Evolutionary conservation across 345 rosid species (phyloP), one percentile per base, ranked within the genome.

Genomic region (Rhizophora mangle): DNA sequence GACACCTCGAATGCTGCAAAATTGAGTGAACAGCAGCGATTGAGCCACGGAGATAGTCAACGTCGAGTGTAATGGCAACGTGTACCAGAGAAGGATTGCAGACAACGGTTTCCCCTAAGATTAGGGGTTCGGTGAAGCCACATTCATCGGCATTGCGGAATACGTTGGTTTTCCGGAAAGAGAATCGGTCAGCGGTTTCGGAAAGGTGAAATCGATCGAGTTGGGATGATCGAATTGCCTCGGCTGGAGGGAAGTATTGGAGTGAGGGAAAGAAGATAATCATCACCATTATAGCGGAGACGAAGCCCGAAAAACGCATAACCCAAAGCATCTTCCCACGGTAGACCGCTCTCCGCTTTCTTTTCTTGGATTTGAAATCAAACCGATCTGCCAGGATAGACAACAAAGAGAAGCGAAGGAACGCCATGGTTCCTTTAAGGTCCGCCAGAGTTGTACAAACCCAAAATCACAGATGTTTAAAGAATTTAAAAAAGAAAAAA

Each of bases 11-110:
- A 65, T 91, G 89, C 70, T 77, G 96, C 51, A 94, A 75, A 62
- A 94, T 84, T 32, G 98, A 94, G 67, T 94, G 91, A 0, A 94
- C 95, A 52, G 97, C 98, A n/a, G 98, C 98, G 75, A 94, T 76
- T 21, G 97, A 94, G 67, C 98, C 98, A 3, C 98, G 94, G 19
- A 94, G 87, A 62, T 91, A 94, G 69, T 94, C 93, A 32, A 85
- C 84, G 54, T 94, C 98, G 3, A 94, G 97, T 21, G 98, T 94
- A 57, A 91, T 89, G 47, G 93, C 96, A 46, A 88, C 95, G 70
- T 94, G 98, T 34, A 91, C 91, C 46, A 94, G 57, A 2, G 86
- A 84, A 37, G 97, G 97, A 73, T 87, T 84, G 70, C 98, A 94
- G 55, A 89, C 88, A 46, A 85, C 81, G 65, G 81, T 37, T 54